Evolutionary conservation across 2,329 filamentous ascomycete genomes (phyloP).

Genomic region (Fusarium heterosporum): DNA sequence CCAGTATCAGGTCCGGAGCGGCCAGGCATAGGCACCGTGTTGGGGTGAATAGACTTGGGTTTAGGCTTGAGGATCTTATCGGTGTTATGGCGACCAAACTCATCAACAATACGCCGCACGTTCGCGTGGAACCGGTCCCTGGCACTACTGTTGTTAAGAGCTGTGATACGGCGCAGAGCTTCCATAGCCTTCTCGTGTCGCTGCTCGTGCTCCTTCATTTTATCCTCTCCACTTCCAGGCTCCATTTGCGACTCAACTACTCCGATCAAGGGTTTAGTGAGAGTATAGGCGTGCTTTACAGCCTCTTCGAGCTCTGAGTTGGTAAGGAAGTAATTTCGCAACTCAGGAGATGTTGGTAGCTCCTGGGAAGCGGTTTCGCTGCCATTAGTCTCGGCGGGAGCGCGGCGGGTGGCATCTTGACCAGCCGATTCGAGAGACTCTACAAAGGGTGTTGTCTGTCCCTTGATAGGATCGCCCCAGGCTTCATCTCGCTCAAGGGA

Average conservation of each 20-base stretch:
- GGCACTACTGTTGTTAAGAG: conserved; percentile 79
- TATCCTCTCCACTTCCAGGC: conserved; percentile 53
- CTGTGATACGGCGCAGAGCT: conserved; percentile 83
- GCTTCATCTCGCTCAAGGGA: conserved; percentile 70
- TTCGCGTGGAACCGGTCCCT: conserved; percentile 86
- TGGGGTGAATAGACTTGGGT: conserved; percentile 59
- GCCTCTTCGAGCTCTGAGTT: conserved; percentile 74
- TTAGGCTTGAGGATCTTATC: conserved; percentile 76
- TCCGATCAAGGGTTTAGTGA: conserved; percentile 70
- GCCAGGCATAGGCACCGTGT: conserved; percentile 55
- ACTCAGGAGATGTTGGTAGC: conserved; percentile 60
- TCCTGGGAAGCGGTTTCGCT: conserved; percentile 54
- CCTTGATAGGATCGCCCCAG: conserved; percentile 83
- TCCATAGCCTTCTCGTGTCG: conserved; percentile 76
- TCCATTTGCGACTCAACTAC: conserved; percentile 55
- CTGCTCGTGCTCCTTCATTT: conserved; percentile 60
- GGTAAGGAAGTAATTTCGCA: conserved; percentile 82
- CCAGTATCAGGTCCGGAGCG: conserved; percentile 94
- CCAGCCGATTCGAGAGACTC: conserved; percentile 79
- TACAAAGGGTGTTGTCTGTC: conserved; percentile 83
- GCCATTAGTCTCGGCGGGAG: conserved; percentile 56
- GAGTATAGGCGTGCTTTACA: conserved; percentile 72
- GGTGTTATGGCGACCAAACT: conserved; percentile 91
- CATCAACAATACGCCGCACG: conserved; percentile 83
- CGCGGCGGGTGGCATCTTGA: conserved; percentile 55